phyloP scores from a whole-genome alignment of 176 grass and related monocot species.

The Puya raimondii region DNA sequence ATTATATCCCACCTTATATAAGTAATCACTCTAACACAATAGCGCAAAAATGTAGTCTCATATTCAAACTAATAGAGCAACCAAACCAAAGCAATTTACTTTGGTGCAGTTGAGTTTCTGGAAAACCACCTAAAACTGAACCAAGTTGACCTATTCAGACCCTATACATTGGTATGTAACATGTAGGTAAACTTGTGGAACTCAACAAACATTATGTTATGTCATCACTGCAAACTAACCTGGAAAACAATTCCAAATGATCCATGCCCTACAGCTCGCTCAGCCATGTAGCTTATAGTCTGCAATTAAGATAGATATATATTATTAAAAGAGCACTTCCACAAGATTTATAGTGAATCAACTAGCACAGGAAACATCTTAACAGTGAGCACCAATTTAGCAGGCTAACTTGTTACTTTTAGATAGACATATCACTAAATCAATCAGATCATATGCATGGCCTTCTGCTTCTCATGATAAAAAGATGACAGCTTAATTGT shows the following conservation, averaged over 20 bases:
- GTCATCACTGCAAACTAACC: slow-evolving; percentile 28
- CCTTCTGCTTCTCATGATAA: not conserved
- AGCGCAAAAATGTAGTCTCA: too few relatives aligned
- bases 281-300: slow-evolving; percentile 73
- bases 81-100: too few relatives aligned
- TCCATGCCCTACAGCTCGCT: slow-evolving; percentile 61
- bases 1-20: too few relatives aligned
- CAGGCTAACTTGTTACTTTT: not conserved
- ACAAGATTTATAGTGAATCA: too few relatives aligned
- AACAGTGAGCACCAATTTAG: not conserved
- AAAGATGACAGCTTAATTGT: not conserved
- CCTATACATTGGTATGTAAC: not conserved
- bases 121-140: too few relatives aligned
- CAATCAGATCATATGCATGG: not conserved
- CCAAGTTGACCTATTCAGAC: too few relatives aligned
- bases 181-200: not conserved
- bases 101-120: too few relatives aligned
- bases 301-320: slow-evolving; percentile 26
- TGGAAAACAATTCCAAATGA: slow-evolving; percentile 68
- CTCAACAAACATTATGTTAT: not conserved
- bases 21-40: too few relatives aligned
- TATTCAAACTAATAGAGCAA: too few relatives aligned
- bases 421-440: not conserved
- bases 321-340: not conserved
- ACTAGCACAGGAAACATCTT: too few relatives aligned